Base-by-base conservation (phyloP, 2,329 filamentous ascomycete genomes). In the Pseudopithomyces maydicus region DNA sequence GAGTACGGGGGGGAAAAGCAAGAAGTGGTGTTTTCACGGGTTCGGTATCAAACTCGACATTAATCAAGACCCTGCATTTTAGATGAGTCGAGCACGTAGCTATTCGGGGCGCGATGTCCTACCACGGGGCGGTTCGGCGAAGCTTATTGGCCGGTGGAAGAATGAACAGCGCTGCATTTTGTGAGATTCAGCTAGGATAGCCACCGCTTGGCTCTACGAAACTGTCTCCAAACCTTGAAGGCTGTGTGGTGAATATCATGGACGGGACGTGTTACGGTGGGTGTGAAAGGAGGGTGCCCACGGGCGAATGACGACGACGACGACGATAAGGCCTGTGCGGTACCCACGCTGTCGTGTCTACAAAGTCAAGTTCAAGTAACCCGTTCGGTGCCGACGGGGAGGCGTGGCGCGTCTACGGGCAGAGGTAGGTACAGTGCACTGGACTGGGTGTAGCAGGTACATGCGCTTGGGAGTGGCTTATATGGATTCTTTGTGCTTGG, bases 91-190 rank as follows among this genome's bases (percentile, higher is more conserved):
- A 33, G 17, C 42, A 26, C 12, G 23, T 33, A 41, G 48, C 48
- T 51, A 51, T 39, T 51, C 22, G 38, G 29, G n/a, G 15, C 15
- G 20, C 44, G 10, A 32, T 19, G 20, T 15, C 44, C 19, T 19
- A 36, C 44, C 44, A 47, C 44, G 44, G 20, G 44, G 44, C 32
- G 6, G 32, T 47, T 47, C 29, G 29, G n/a, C 44, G 32, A 47
- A 42, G 48, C 48, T 51, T 11, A 51, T 51, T 51, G 48, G 48
- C 36, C 38, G 48, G 48, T 22, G 48, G 48, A 35, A 42, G 48
- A 43, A 51, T 1, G 48, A 51, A 38, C 20, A 23, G 19, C 38
- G 48, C 48, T 51, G 48, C 48, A 51, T 51, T 29, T 51, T 51
- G 48, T 43, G 38, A 43, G 48, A 41, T 39, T 43, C 36, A 23